Evolutionary conservation across 106 monocot species (phyloP).

Genomic region (Acorus calamus): DNA sequence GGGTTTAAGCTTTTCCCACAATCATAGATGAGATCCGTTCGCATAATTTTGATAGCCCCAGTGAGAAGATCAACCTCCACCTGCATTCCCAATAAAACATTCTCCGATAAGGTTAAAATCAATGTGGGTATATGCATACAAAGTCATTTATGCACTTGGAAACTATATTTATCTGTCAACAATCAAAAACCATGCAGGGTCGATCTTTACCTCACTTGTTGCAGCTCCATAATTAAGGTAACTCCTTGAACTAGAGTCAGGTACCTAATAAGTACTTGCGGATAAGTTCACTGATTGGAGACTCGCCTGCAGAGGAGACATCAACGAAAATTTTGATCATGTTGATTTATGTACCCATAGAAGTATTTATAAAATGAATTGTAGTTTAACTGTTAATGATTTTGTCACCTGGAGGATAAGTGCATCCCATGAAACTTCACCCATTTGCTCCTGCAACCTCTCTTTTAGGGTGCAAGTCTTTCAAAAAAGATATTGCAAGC

Average conservation of each 20-base stretch:
- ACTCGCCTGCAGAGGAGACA: conserved; percentile 38
- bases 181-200: no score
- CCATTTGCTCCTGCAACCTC: conserved; percentile 19
- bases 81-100: no score
- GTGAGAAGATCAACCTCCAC: conserved; percentile 43
- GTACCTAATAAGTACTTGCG: conserved; percentile 42
- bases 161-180: no score
- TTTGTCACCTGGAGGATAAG: conserved; percentile 45
- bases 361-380: no score
- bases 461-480: conserved; percentile 50
- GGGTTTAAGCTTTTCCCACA: conserved; percentile 84
- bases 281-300: conserved; percentile 46
- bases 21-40: conserved; percentile 60
- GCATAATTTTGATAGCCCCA: conserved; percentile 50
- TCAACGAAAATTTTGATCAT: no score
- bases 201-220: conserved; percentile 47
- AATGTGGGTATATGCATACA: no score
- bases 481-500: conserved; percentile 49
- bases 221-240: conserved; percentile 88
- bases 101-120: no score
- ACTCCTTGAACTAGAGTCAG: conserved; percentile 19
- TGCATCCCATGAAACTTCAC: conserved; percentile 41
- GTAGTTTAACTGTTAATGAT: no score
- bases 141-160: no score
- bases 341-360: no score